Percentiles rank a stretch among this genome's conserved stretches.
Evolutionary conservation across 2,329 filamentous ascomycete species (phyloP).

Genomic region (Colletotrichum sojae): DNA sequence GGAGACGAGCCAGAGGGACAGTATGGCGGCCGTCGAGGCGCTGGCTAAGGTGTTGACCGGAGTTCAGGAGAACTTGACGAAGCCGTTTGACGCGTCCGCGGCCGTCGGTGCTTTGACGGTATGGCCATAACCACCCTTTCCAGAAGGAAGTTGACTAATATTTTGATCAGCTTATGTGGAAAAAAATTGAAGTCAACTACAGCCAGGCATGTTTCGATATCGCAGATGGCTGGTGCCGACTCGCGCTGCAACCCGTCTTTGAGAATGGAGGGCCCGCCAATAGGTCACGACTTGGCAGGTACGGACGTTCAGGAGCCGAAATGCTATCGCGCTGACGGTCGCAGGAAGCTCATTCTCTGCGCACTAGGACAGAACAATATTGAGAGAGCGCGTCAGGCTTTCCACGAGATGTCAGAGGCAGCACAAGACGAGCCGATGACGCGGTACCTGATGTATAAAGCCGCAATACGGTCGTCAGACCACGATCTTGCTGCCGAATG

Average conservation of each 20-base stretch:
- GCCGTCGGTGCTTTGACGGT: constrained; percentile 79
- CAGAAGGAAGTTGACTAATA: constrained; percentile 36
- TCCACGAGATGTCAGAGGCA: constrained; percentile 70
- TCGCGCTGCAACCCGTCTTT: constrained; percentile 79
- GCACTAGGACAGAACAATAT: constrained; percentile 72
- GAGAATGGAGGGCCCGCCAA: constrained; percentile 75
- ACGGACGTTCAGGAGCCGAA: constrained; percentile 16
- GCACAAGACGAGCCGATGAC: constrained; percentile 75
- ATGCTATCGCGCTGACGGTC: constrained; percentile 41
- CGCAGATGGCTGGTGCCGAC: constrained; percentile 78
- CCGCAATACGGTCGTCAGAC: constrained; percentile 73
- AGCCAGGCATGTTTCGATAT: constrained; percentile 64
- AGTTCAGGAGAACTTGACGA: constrained; percentile 60
- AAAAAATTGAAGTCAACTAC: constrained; percentile 75
- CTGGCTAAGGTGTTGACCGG: constrained; percentile 45
- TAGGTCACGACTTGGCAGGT: constrained; percentile 78
- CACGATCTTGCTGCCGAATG: constrained; percentile 72
- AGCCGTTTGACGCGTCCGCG: constrained; percentile 69
- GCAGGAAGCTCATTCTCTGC: constrained; percentile 81
- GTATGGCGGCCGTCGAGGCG: constrained; percentile 43
- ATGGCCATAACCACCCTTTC: constrained; percentile 6
- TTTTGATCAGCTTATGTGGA: constrained; percentile 80
- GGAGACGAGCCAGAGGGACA: constrained; percentile 62
- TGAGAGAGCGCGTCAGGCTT: constrained; percentile 67
- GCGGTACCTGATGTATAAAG: constrained; percentile 82